phyloP scores from a whole-genome alignment of 2,329 filamentous ascomycete genomes.

The Fusarium sp. region DNA sequence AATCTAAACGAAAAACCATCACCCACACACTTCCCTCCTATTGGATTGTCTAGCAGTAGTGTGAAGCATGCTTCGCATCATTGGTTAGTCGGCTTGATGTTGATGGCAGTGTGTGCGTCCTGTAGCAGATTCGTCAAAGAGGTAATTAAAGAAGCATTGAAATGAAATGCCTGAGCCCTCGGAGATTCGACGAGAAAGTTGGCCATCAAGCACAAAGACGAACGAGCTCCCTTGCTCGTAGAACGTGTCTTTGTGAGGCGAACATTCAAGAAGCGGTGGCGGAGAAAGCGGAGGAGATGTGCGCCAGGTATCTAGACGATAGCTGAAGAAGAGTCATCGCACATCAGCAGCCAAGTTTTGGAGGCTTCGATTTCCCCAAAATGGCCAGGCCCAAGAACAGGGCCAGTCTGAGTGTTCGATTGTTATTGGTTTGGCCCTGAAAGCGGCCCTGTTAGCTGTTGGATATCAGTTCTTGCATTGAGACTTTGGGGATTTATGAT shows the following conservation, averaged over 20 bases:
- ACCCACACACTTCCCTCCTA: constrained; percentile 14
- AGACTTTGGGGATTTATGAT: constrained; percentile 12
- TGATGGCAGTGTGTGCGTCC: constrained; percentile 2
- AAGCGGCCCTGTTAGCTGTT: not conserved
- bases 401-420: constrained; percentile 15
- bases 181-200: not conserved
- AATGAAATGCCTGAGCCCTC: constrained; percentile 16
- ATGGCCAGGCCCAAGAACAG: constrained; percentile 23
- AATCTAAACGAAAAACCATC: constrained; percentile 25
- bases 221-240: constrained; percentile 15
- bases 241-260: constrained; percentile 17
- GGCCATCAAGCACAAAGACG: constrained; percentile 6
- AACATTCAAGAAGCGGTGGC: constrained; percentile 32
- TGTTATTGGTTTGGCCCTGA: constrained; percentile 10
- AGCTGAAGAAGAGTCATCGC: constrained; percentile 42
- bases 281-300: constrained; percentile 43
- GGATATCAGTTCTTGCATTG: constrained; percentile 12
- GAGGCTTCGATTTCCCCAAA: constrained; percentile 30
- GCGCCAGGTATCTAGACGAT: constrained; percentile 18
- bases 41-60: constrained; percentile 10
- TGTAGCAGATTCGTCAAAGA: constrained; percentile 1
- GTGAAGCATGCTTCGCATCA: constrained; percentile 17
- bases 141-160: constrained; percentile 13
- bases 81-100: constrained; percentile 14
- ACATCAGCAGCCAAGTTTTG: constrained; percentile 39